Conservation (phyloP, 257 asterid genomes). For the Salvia miltiorrhiza region DNA sequence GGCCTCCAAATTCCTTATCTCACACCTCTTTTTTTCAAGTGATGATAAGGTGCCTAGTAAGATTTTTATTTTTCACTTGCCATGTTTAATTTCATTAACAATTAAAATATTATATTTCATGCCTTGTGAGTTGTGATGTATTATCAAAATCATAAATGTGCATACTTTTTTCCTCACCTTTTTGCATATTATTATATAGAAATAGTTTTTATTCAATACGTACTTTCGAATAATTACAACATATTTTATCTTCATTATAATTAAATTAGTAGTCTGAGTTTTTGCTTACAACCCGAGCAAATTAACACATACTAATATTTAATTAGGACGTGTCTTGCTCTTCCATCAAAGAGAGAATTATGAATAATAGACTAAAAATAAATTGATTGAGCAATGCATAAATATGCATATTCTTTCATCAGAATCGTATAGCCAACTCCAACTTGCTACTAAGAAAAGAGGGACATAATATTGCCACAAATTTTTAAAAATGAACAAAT, state of each 20-base stretch:
- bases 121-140: not conserved
- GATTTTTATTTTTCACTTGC: not conserved
- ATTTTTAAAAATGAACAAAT: not conserved
- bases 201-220: too few relatives aligned
- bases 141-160: not conserved
- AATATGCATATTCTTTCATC: not conserved
- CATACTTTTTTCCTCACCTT: too few relatives aligned
- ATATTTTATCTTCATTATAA: too few relatives aligned
- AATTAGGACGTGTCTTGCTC: too few relatives aligned
- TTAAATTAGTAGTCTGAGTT: too few relatives aligned
- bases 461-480: not conserved
- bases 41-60: conserved; percentile 29
- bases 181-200: too few relatives aligned
- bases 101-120: not conserved
- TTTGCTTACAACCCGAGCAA: too few relatives aligned
- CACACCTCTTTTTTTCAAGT: conserved; percentile 6
- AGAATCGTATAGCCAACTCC: not conserved
- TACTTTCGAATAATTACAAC: too few relatives aligned
- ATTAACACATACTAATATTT: too few relatives aligned
- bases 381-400: not conserved
- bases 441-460: not conserved
- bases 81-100: not conserved
- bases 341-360: too few relatives aligned
- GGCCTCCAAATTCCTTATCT: conserved; percentile 37
- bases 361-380: not conserved